Percentiles rank a stretch among this genome's conserved stretches.
phyloP scores from a whole-genome alignment of 2,329 filamentous ascomycete species.

The Ascochyta fabae region DNA sequence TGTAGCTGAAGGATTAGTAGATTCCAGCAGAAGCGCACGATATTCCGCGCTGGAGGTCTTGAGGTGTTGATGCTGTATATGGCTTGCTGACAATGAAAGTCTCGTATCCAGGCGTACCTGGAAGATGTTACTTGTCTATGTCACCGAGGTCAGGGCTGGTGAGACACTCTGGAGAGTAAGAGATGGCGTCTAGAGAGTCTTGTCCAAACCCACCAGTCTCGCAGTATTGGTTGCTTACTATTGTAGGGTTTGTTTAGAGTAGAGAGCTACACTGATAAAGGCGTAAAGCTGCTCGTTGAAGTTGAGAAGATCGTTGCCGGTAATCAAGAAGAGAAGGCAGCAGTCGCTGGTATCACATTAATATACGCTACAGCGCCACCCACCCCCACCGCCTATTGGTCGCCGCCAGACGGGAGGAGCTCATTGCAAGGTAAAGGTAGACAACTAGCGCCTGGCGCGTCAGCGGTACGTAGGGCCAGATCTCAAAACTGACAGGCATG shows the following conservation, averaged over 20 bases:
- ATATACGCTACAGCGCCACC: neutral
- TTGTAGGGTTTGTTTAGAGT: neutral
- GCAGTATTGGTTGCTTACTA: neutral
- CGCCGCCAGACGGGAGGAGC: neutral
- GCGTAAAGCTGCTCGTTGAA: neutral
- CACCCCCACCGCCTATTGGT: neutral
- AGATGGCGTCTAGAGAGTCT: neutral
- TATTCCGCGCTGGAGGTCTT: neutral
- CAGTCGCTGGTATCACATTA: neutral
- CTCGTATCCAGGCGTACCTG: neutral
- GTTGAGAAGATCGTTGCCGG: neutral
- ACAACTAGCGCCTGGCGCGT: neutral
- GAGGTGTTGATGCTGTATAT: neutral
- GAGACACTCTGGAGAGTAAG: conserved; percentile 7
- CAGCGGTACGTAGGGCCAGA: neutral
- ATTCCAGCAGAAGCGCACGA: neutral
- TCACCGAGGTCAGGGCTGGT: conserved; percentile 1
- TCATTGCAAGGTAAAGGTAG: neutral
- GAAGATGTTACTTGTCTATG: neutral
- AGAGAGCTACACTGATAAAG: neutral
- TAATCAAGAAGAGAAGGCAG: neutral
- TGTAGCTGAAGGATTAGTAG: neutral
- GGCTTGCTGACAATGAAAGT: neutral
- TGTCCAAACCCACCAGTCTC: neutral
- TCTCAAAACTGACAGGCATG: neutral